These are phyloP conservation scores for Chloris gayana DNA, from an alignment of 176 grass and related monocot genomes.

Conservation along the genomic window DNA sequence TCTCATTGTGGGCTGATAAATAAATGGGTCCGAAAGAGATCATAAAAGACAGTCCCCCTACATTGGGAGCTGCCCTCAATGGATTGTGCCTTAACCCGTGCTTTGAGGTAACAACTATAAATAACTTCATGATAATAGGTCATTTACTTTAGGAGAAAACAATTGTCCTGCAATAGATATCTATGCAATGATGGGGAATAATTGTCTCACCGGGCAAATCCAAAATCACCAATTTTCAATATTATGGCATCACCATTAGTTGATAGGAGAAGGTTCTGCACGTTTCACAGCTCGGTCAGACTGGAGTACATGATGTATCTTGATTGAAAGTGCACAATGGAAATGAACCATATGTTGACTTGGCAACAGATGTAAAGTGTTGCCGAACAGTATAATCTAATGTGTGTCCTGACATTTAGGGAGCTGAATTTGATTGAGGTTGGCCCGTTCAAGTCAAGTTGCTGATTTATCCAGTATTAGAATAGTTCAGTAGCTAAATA, in stretches of 20 bases:
- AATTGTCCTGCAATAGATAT: background rate
- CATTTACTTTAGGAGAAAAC: background rate
- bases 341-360: background rate
- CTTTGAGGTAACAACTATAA: background rate
- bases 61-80: background rate
- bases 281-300: conserved; percentile 39
- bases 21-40: background rate
- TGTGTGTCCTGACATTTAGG: background rate
- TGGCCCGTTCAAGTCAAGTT: background rate
- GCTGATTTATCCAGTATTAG: background rate
- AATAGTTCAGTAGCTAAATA: conserved; percentile 12
- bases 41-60: too few species aligned
- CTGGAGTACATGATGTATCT: conserved; percentile 1
- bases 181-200: background rate
- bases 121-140: background rate
- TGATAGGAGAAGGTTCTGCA: conserved; percentile 73
- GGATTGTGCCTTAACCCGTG: background rate
- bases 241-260: conserved; percentile 43
- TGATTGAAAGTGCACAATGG: background rate
- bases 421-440: background rate
- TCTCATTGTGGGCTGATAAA: background rate
- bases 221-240: conserved; percentile 80
- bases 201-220: conserved; percentile 63
- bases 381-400: background rate
- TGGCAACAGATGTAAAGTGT: conserved; percentile 2